Percentiles rank a stretch among this genome's conserved stretches.
phyloP scores from a whole-genome alignment of 2,329 filamentous ascomycete genomes.

The Cryphonectria japonica region DNA sequence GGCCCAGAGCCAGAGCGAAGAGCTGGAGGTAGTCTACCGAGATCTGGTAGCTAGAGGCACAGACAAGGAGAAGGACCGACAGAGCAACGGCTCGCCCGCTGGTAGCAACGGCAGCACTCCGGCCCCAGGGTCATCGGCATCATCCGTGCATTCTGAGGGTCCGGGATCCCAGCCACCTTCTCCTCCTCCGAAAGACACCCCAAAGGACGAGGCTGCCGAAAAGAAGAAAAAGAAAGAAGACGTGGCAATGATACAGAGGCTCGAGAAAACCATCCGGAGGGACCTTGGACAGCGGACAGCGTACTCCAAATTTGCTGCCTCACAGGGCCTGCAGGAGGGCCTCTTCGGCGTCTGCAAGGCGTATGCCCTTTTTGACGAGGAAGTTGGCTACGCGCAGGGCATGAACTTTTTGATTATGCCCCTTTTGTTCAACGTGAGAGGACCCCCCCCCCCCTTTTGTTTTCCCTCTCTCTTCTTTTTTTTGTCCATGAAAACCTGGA shows the following conservation, averaged over 20 bases:
- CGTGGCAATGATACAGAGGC: conserved; percentile 70
- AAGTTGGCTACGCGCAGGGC: conserved; percentile 94
- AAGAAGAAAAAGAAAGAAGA: conserved; percentile 83
- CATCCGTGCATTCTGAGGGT: conserved; percentile 79
- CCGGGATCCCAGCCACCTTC: conserved; percentile 66
- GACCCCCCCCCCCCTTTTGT: not conserved
- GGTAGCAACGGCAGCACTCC: conserved; percentile 58
- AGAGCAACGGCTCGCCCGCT: conserved; percentile 56
- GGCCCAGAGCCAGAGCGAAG: conserved; percentile 91
- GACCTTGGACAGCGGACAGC: conserved; percentile 92
- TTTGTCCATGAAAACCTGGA: conserved; percentile 5
- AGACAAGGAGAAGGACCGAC: conserved; percentile 72
- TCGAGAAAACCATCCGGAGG: conserved; percentile 89
- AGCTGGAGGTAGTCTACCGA: conserved; percentile 83
- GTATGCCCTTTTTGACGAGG: conserved; percentile 93
- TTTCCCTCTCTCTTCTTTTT: no score
- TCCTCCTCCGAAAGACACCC: conserved; percentile 60
- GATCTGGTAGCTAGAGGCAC: conserved; percentile 81
- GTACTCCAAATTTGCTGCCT: conserved; percentile 93
- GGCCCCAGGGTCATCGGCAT: conserved; percentile 78
- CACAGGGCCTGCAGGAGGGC: conserved; percentile 88
- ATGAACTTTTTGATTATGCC: conserved; percentile 99
- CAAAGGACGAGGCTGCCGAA: conserved; percentile 67
- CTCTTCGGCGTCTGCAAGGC: conserved; percentile 97
- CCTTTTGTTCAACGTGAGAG: conserved; percentile 82